These are phyloP conservation scores for Anisogramma anomala DNA, from an alignment of 2,329 filamentous ascomycete genomes.

Conservation along the genomic window DNA sequence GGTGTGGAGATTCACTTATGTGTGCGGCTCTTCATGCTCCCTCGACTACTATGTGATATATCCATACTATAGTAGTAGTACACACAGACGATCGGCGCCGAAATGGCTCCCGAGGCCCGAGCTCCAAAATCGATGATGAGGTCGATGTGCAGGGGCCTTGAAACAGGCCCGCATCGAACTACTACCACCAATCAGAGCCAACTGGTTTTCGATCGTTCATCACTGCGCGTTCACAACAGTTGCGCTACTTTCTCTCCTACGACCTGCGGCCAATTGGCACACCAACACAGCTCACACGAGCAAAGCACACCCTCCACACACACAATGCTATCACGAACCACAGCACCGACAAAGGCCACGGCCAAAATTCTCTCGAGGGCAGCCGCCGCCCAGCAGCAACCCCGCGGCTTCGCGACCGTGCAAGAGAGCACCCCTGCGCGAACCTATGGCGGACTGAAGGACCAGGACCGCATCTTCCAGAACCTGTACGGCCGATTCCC, in stretches of 20 bases:
- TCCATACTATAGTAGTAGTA: too few species aligned
- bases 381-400: conserved; percentile 32
- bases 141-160: background rate
- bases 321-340: conserved; percentile 33
- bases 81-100: background rate
- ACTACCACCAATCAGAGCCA: conserved; percentile 15
- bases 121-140: background rate
- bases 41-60: too few species aligned
- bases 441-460: conserved; percentile 75
- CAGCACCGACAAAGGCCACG: conserved; percentile 29
- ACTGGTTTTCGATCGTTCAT: conserved; percentile 15
- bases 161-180: background rate
- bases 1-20: too few species aligned
- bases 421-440: conserved; percentile 61
- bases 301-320: conserved; percentile 19
- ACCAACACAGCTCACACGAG: conserved; percentile 25
- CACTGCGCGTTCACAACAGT: conserved; percentile 12
- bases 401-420: conserved; percentile 69
- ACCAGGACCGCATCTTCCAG: conserved; percentile 98
- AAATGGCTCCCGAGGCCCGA: background rate
- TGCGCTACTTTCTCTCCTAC: conserved; percentile 1
- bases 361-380: conserved; percentile 28
- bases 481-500: conserved; percentile 94
- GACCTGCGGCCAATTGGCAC: conserved; percentile 22
- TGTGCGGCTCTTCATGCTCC: too few species aligned